Evolutionary conservation across 805 yeast species (phyloP).

Genomic region (Pichia eremophila): DNA sequence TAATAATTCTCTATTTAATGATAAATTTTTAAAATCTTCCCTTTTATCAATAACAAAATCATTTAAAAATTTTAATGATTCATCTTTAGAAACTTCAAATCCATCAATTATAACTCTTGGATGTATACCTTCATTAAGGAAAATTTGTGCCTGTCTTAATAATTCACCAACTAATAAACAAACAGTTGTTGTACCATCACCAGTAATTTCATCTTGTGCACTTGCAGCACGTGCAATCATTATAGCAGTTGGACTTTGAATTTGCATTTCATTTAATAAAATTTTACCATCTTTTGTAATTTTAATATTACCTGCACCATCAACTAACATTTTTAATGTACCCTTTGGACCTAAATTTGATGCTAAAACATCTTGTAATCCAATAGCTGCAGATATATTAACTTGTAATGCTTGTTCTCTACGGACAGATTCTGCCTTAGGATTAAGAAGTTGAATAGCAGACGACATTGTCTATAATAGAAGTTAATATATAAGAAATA

Average conservation of each 20-base stretch:
- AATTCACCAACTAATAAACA: constrained; percentile 90
- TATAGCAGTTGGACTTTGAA: constrained; percentile 82
- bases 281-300: constrained; percentile 97
- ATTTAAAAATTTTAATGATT: constrained; percentile 61
- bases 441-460: constrained; percentile 81
- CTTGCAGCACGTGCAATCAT: constrained; percentile 96
- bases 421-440: constrained; percentile 95
- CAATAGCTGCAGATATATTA: constrained; percentile 93
- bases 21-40: neutral
- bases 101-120: constrained; percentile 94
- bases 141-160: constrained; percentile 89
- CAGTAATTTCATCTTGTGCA: constrained; percentile 98
- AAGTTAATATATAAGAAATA: neutral
- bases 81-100: constrained; percentile 80
- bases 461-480: constrained; percentile 30
- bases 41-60: constrained; percentile 42
- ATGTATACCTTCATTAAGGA: constrained; percentile 87
- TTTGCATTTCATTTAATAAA: constrained; percentile 90
- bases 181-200: constrained; percentile 97
- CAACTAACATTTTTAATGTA: constrained; percentile 91
- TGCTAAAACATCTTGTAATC: constrained; percentile 84
- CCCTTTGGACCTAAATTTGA: constrained; percentile 96
- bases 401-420: constrained; percentile 93
- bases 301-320: constrained; percentile 92
- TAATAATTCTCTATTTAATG: constrained; percentile 72